Base-by-base conservation (phyloP, 2,329 filamentous ascomycete species). In the Periconia macrospinosa region DNA sequence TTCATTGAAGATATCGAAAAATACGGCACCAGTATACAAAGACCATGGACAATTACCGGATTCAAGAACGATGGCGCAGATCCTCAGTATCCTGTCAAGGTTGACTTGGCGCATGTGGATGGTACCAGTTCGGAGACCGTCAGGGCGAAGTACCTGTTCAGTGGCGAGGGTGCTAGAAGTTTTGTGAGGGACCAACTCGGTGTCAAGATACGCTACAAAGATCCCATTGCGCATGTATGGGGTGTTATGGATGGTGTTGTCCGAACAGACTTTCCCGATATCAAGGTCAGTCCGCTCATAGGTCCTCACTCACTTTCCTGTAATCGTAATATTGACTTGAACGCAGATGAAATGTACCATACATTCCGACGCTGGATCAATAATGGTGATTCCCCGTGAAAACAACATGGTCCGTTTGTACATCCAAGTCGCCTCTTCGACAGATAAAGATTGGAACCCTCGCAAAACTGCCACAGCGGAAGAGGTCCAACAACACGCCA, bases 31-130 rank as follows among this genome's bases (percentile, higher is more conserved):
- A 69, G 74, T 19, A 76, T 87, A 13, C 79, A 86, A 61, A 73
- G 85, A 52, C 83, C 85, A 7, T 86, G 84, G 82, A 85, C 79
- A 1, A 86, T 87, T 47, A 80, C 79, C 20, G 81, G 79, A 1
- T 87, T 87, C 70, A 76, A 82, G 63, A 86, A 85, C 50, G 82
- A 85, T 64, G 83, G 80, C 27, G 73, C 76, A 51, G 81, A 86
- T 60, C 79, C 84, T 61, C 83, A 85, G 20, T 95, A 94, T 68
- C 92, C 92, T 1, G 89, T 96, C 1, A 83, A 90, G 60, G 91
- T 96, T 27, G 81, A 86, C 54, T 76, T 96, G 45, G 85, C 88
- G 67, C 89, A 92, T 63, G 80, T 92, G 14, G 89, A 96, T 65
- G 90, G 90, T 30, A 84, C 84, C 19, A 77, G 80, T 9, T 80